Conservation (phyloP, 2,329 filamentous ascomycete species). For the Phyllosticta citriasiana region DNA sequence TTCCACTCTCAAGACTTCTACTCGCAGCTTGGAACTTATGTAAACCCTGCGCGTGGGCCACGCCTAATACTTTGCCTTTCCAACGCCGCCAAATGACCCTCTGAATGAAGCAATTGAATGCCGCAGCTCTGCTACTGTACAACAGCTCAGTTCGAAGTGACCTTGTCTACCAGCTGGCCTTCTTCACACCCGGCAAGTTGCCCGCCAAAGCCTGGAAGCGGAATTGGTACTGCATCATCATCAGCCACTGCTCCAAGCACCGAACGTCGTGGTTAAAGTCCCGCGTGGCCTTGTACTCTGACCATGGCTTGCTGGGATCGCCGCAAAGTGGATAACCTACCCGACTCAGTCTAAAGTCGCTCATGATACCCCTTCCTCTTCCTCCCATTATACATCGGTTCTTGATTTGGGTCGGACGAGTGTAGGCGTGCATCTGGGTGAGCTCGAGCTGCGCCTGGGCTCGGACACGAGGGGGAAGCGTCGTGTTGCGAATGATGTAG, state of each 20-base stretch:
- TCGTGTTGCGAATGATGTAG: constrained; percentile 90
- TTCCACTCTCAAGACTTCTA: neutral
- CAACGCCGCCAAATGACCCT: constrained; percentile 23
- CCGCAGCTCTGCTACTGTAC: constrained; percentile 1
- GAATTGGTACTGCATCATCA: constrained; percentile 67
- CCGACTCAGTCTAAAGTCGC: constrained; percentile 84
- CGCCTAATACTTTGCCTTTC: constrained; percentile 1
- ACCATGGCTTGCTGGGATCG: neutral
- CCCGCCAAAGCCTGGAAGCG: constrained; percentile 79
- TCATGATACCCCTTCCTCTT: constrained; percentile 80
- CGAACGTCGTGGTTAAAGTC: neutral
- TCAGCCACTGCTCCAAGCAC: neutral
- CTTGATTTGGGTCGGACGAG: constrained; percentile 82
- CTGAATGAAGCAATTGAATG: neutral
- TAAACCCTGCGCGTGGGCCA: neutral
- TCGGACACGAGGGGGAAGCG: constrained; percentile 68
- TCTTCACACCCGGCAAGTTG: constrained; percentile 82
- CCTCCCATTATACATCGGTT: constrained; percentile 90
- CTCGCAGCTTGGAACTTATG: neutral
- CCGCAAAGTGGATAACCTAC: constrained; percentile 46
- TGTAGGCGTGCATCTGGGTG: constrained; percentile 93
- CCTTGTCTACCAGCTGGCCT: constrained; percentile 75
- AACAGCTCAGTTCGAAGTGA: neutral
- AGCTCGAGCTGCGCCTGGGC: constrained; percentile 90
- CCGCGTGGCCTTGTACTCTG: neutral